Evolutionary conservation across 106 monocot species (phyloP).

Genomic region (Dendrobium officinale): DNA sequence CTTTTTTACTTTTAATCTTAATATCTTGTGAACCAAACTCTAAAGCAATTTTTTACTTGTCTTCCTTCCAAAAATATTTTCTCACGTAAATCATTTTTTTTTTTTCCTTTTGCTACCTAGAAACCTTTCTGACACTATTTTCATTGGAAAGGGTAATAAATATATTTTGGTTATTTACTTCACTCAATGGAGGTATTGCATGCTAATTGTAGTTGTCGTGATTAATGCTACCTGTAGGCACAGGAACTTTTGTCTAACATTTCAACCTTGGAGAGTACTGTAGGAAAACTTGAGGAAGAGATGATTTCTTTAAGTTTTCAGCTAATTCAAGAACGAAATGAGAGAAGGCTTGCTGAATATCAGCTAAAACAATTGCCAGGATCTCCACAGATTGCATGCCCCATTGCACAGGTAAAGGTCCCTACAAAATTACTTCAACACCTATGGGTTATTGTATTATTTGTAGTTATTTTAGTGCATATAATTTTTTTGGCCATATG

Average conservation of each 20-base stretch:
- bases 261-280: constrained; percentile 39
- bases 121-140: neutral
- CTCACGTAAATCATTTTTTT: too few relatives aligned
- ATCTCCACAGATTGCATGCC: constrained; percentile 13
- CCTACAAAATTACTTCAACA: neutral
- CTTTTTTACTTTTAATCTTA: too few relatives aligned
- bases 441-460: neutral
- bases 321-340: constrained; percentile 92
- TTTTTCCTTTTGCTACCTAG: neutral
- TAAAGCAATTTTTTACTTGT: too few relatives aligned
- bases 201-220: neutral
- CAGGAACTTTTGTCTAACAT: constrained; percentile 67
- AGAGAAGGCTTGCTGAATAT: constrained; percentile 65
- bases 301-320: constrained; percentile 62
- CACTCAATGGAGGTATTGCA: neutral
- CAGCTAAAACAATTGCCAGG: constrained; percentile 52
- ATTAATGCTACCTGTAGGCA: constrained; percentile 32
- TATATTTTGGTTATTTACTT: neutral
- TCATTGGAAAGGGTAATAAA: neutral
- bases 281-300: constrained; percentile 72
- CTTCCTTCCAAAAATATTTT: too few relatives aligned
- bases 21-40: too few relatives aligned
- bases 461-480: neutral
- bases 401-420: constrained; percentile 8
- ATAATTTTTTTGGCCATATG: too few relatives aligned